phyloP scores from a whole-genome alignment of 2,329 filamentous ascomycete species.

The Paecilomyces dactylethromorphus region DNA sequence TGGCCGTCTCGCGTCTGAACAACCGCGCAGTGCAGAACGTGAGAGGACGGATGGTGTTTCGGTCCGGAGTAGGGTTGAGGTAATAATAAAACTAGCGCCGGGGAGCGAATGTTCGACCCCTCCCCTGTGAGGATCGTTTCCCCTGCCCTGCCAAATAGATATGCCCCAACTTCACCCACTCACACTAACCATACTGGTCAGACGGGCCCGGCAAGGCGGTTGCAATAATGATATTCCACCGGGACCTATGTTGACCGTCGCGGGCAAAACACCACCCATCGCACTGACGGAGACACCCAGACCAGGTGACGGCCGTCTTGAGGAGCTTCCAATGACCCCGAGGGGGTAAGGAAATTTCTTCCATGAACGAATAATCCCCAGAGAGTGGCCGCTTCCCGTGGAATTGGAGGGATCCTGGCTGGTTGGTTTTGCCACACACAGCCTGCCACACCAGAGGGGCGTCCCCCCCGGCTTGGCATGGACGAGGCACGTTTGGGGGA shows the following conservation, averaged over 20 bases:
- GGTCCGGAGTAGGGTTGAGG: not conserved
- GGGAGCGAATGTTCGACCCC: not conserved
- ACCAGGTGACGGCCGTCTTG: not conserved
- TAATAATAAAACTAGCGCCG: not conserved
- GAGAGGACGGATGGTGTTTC: not conserved
- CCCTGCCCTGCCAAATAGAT: not conserved
- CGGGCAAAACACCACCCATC: too few relatives aligned
- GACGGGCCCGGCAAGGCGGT: not conserved
- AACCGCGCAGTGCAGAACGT: not conserved
- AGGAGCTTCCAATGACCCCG: not conserved
- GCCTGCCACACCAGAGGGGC: not conserved
- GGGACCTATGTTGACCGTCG: too few relatives aligned
- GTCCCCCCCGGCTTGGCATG: not conserved
- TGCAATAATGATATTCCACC: not conserved
- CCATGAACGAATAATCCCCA: not conserved
- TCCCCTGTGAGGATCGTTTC: not conserved
- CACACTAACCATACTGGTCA: not conserved
- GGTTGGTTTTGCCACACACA: not conserved
- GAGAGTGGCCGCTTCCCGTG: not conserved
- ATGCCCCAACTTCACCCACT: not conserved
- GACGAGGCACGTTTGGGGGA: not conserved
- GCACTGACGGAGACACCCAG: not conserved
- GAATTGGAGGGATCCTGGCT: not conserved
- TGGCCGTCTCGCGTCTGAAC: not conserved
- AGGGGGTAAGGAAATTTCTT: not conserved